phyloP scores from a whole-genome alignment of 768 basidiomycete genomes.

The Fomitopsis serialis region DNA sequence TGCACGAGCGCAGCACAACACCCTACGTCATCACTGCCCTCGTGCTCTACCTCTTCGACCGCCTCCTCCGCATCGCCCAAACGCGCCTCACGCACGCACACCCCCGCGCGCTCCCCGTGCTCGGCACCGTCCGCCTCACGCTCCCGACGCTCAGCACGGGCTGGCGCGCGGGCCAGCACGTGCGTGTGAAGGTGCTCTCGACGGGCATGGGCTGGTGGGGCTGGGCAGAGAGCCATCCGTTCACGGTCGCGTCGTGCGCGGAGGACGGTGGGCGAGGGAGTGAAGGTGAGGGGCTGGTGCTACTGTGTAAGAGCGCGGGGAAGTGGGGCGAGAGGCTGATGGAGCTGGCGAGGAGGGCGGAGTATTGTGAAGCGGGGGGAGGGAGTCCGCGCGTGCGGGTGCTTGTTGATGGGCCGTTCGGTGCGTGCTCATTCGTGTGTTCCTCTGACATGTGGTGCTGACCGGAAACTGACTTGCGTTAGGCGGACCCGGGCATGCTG shows the following conservation, averaged over 20 bases:
- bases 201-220: conserved; percentile 33
- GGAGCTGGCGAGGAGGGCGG: conserved; percentile 25
- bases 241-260: conserved; percentile 4
- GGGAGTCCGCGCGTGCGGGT: conserved; percentile 26
- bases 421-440: conserved; percentile 17
- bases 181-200: conserved; percentile 42
- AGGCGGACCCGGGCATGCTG: conserved; percentile 40
- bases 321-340: conserved; percentile 44
- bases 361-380: not conserved
- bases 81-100: conserved; percentile 40
- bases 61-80: conserved; percentile 37
- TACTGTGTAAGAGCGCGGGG: conserved; percentile 46
- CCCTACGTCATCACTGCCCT: conserved; percentile 37
- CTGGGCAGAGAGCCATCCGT: conserved; percentile 36
- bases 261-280: not conserved
- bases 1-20: conserved; percentile 21
- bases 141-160: conserved; percentile 40
- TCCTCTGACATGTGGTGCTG: not conserved
- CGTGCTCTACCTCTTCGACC: conserved; percentile 41
- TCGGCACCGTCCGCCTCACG: conserved; percentile 41
- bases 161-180: conserved; percentile 59
- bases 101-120: conserved; percentile 39
- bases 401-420: conserved; percentile 52
- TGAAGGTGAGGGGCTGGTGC: conserved; percentile 32
- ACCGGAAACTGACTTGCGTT: not conserved